phyloP scores from a whole-genome alignment of 2,329 filamentous ascomycete genomes.

The Penicillium sp. region DNA sequence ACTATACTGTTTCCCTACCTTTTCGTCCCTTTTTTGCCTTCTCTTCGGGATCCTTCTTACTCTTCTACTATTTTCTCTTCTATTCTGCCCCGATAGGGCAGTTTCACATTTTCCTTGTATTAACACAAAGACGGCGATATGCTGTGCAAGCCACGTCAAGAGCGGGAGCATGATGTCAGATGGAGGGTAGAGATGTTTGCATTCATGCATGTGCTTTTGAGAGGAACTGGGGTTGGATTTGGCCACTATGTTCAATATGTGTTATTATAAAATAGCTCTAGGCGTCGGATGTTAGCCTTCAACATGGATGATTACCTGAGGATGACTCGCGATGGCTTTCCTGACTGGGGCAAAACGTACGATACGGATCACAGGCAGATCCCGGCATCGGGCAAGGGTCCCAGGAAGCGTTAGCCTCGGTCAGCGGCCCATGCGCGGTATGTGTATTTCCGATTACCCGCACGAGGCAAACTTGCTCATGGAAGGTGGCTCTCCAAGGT shows the following conservation, averaged over 20 bases:
- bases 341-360: background rate
- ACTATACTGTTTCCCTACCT: slow-evolving; percentile 6
- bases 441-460: background rate
- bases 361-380: slow-evolving; percentile 3
- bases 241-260: slow-evolving; percentile 2
- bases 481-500: background rate
- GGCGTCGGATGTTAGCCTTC: background rate
- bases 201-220: slow-evolving; percentile 12
- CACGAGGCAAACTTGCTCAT: background rate
- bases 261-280: slow-evolving; percentile 5
- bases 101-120: slow-evolving; percentile 18
- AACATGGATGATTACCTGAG: background rate
- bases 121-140: slow-evolving; percentile 18
- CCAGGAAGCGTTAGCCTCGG: slow-evolving; percentile 15
- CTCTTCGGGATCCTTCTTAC: slow-evolving; percentile 13
- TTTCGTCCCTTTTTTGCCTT: slow-evolving; percentile 11
- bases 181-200: slow-evolving; percentile 17
- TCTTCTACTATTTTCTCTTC: slow-evolving; percentile 7
- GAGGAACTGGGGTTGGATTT: background rate
- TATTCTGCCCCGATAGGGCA: slow-evolving; percentile 1
- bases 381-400: background rate
- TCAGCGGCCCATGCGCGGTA: slow-evolving; percentile 7
- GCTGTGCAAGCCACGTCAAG: background rate
- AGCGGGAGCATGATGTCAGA: slow-evolving; percentile 15
- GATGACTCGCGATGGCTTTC: background rate